Percentiles rank a stretch among this genome's conserved stretches.
These are phyloP conservation scores for Arthrobotrys conoides DNA, from an alignment of 2,329 filamentous ascomycete species.

Conservation along the genomic window DNA sequence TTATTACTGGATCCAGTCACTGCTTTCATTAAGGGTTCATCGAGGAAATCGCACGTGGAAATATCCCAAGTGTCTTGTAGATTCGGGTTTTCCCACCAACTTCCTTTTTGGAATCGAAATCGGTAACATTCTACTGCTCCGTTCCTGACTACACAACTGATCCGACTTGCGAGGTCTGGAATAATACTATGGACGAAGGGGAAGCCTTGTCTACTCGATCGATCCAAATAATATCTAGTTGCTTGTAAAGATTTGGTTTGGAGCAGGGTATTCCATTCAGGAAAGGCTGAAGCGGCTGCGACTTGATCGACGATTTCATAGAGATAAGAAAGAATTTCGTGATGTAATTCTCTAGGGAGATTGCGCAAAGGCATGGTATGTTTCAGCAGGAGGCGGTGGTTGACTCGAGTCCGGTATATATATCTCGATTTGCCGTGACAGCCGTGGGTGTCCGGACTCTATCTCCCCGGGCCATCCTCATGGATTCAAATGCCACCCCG, in stretches of 20 bases:
- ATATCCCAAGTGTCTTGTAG: conserved; percentile 16
- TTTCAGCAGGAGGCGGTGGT: too few relatives aligned
- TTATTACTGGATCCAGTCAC: too few relatives aligned
- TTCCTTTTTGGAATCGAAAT: neutral
- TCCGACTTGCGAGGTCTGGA: neutral
- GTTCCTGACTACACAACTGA: conserved; percentile 8
- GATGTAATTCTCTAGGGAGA: conserved; percentile 6
- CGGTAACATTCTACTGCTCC: neutral
- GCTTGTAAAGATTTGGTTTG: neutral
- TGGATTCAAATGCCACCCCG: too few relatives aligned
- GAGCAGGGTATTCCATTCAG: neutral
- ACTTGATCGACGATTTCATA: conserved; percentile 1
- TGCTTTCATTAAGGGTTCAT: neutral
- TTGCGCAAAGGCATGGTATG: neutral
- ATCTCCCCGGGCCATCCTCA: too few relatives aligned
- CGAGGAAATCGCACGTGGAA: neutral
- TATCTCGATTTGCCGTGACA: too few relatives aligned
- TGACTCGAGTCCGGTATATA: too few relatives aligned
- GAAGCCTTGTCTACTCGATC: neutral
- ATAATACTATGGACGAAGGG: neutral
- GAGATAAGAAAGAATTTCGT: conserved; percentile 10
- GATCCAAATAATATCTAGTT: neutral
- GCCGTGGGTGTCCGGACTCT: too few relatives aligned
- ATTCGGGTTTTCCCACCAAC: conserved; percentile 9
- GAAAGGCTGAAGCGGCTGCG: neutral